A percentile compares a stretch with the other conserved stretches of the same genome.
Evolutionary conservation across 2,329 filamentous ascomycete species (phyloP).

Genomic region (Aspergillus ibericus): DNA sequence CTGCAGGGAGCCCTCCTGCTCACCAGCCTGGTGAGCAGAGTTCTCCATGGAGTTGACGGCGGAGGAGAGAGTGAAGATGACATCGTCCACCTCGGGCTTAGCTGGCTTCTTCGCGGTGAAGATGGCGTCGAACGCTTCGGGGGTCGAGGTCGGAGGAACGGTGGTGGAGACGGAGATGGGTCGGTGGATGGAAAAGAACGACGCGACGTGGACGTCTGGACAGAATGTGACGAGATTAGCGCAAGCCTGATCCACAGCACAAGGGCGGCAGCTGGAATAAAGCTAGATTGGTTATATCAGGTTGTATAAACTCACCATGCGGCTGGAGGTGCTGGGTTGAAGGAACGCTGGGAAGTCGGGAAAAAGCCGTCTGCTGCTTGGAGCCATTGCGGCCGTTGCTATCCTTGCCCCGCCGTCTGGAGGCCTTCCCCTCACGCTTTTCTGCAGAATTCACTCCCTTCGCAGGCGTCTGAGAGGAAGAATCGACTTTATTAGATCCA

Average conservation of each 20-base stretch:
- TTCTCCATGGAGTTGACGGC: slow-evolving; percentile 47
- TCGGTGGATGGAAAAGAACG: slow-evolving; percentile 94
- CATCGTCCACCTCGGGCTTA: slow-evolving; percentile 51
- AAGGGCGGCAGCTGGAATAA: not conserved
- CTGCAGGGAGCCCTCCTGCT: slow-evolving; percentile 37
- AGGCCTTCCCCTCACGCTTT: slow-evolving; percentile 36
- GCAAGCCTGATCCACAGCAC: not conserved
- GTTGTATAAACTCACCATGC: slow-evolving; percentile 39
- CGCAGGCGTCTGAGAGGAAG: slow-evolving; percentile 39
- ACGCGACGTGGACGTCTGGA: slow-evolving; percentile 79
- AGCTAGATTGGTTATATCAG: not conserved
- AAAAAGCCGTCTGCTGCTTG: slow-evolving; percentile 41
- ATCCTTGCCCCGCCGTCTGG: slow-evolving; percentile 39
- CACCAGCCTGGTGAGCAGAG: slow-evolving; percentile 32
- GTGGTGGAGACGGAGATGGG: slow-evolving; percentile 85
- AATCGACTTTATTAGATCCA: slow-evolving; percentile 44
- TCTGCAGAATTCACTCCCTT: slow-evolving; percentile 41
- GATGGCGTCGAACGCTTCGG: slow-evolving; percentile 79
- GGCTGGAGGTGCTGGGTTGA: slow-evolving; percentile 51
- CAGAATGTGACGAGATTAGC: slow-evolving; percentile 6
- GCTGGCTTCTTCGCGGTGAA: slow-evolving; percentile 63
- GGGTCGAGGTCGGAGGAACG: slow-evolving; percentile 69
- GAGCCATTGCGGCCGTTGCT: slow-evolving; percentile 31
- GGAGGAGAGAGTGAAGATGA: slow-evolving; percentile 65
- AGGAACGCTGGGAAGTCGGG: slow-evolving; percentile 50